These are phyloP conservation scores for Cucurbita moschata DNA, from an alignment of 306 rosid species.

Conservation along the genomic window DNA sequence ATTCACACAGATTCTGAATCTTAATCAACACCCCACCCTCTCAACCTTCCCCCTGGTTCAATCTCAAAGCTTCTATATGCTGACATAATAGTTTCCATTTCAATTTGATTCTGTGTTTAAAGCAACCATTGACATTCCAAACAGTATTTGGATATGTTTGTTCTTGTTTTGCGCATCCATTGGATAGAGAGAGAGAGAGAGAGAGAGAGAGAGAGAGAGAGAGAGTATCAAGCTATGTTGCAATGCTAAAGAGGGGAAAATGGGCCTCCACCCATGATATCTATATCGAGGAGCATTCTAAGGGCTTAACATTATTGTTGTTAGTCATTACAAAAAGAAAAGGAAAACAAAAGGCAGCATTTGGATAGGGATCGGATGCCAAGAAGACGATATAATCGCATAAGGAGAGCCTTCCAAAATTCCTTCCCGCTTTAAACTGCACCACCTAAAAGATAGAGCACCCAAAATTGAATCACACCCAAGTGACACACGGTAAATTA, in stretches of 20 bases:
- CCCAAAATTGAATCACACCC: neutral
- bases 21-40: neutral
- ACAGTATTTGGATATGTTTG: conserved; percentile 2
- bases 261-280: conserved; percentile 4
- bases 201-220: no score
- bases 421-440: conserved; percentile 12
- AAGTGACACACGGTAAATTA: neutral
- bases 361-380: conserved; percentile 14
- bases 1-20: conserved; percentile 6
- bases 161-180: neutral
- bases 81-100: neutral
- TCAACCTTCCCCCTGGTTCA: neutral
- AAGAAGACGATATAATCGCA: conserved; percentile 3
- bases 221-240: neutral
- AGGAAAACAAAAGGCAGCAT: neutral
- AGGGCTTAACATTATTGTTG: conserved; percentile 6
- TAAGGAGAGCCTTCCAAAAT: conserved; percentile 2
- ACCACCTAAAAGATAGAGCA: conserved; percentile 6
- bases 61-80: neutral
- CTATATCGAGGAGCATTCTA: neutral
- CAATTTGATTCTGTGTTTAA: conserved; percentile 1
- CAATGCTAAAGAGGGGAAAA: neutral
- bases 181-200: neutral
- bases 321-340: neutral
- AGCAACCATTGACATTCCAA: conserved; percentile 1